Base-by-base conservation (phyloP, 331 rosid genomes). In the Phaseolus coccineus region DNA sequence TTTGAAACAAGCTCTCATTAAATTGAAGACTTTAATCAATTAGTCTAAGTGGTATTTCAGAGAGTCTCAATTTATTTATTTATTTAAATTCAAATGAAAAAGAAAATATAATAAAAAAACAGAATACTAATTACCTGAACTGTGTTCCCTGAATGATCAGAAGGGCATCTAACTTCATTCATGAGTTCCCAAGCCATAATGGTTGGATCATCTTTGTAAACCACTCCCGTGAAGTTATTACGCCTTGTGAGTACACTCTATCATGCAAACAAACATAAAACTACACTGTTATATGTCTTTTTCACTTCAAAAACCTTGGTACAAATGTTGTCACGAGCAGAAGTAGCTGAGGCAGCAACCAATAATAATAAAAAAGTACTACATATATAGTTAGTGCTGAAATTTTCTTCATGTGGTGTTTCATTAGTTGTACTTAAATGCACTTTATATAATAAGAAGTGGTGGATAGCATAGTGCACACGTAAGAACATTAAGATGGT, bases 141-240 rank as follows among this genome's bases (percentile, higher is more conserved):
- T 13, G 92, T 73, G 8, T 85, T 86, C 58, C 97, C 97, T 27
- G 97, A 89, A 61, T 74, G 84, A 83, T 94, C 97, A 4, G 98
- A 88, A 27, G 77, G 22, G 75, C 97, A 91, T 81, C 95, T 85
- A 30, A 90, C 84, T 85, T 94, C 98, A 72, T 94, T 94, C 89
- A 94, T 94, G 28, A 92, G 97, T 86, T 92, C 98, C 98, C 98
- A 92, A 28, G 97, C 97, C 97, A 94, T 89, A 65, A 94, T 91
- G 10, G 97, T 85, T 47, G 97, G 90, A 25, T 94, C 97, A 27
- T 92, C 97, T 57, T 88, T 95, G 87, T 95, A 95, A 69, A 84
- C 85, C 42, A 88, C 82, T 71, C 99, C 97, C 16, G 80, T 92
- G 27, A 95, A 2, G 64, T 84, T 91, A 82, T 92, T 95, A 40